phyloP scores from a whole-genome alignment of 164 flowering plant species.

The Dillenia suffruticosa region DNA sequence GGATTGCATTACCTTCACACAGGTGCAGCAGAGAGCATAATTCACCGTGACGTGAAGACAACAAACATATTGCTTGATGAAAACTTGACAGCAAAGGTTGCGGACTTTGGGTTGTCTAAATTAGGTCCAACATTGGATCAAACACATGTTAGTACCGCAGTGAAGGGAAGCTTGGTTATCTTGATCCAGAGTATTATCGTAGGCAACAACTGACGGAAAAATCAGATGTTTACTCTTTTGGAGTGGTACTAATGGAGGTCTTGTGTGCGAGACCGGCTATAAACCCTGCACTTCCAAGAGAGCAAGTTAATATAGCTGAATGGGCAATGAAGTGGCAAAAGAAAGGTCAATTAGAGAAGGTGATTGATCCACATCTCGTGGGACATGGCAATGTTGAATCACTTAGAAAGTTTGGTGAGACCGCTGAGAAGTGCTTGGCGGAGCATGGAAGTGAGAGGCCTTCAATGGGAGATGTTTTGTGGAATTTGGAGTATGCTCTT shows the following conservation, averaged over 20 bases:
- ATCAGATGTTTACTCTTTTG: constrained; percentile 43
- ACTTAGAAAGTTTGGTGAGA: constrained; percentile 40
- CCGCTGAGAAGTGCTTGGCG: constrained; percentile 49
- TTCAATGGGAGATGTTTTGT: constrained; percentile 50
- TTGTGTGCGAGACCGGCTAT: constrained; percentile 43
- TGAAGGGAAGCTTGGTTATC: constrained; percentile 46
- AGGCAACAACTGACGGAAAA: constrained; percentile 49
- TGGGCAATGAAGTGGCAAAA: constrained; percentile 54
- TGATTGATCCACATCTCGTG: constrained; percentile 35
- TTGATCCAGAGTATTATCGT: constrained; percentile 53
- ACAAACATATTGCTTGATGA: constrained; percentile 51
- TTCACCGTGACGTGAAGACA: constrained; percentile 52
- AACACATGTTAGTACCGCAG: constrained; percentile 52
- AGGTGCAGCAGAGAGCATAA: constrained; percentile 44
- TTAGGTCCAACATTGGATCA: constrained; percentile 43
- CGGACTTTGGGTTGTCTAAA: constrained; percentile 53
- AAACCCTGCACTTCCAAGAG: constrained; percentile 47
- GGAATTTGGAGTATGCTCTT: constrained; percentile 54
- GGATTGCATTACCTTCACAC: constrained; percentile 61
- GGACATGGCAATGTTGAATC: constrained; percentile 30
- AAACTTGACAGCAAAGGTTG: constrained; percentile 35
- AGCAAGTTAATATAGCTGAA: constrained; percentile 51
- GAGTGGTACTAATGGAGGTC: constrained; percentile 47
- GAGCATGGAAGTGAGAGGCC: constrained; percentile 45
- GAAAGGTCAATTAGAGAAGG: constrained; percentile 35